Conservation (phyloP, 768 basidiomycete species). For the Leccinum fibrillosum region DNA sequence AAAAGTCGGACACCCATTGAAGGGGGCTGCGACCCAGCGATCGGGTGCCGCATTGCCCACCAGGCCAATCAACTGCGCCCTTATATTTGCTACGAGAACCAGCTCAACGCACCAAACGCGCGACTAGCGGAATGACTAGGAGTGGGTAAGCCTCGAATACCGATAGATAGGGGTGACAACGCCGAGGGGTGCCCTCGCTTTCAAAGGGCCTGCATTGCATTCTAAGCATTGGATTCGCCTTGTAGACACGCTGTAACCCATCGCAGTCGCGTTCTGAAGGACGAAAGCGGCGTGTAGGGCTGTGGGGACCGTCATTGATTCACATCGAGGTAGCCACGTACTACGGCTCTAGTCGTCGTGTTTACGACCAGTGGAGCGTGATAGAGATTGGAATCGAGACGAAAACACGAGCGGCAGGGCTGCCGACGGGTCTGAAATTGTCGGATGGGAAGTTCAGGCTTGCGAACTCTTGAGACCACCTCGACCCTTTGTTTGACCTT, state of each 20-base stretch:
- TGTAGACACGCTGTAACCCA: conserved; percentile 4
- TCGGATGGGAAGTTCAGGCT: not conserved
- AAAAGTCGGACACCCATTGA: not conserved
- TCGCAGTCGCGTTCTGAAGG: conserved; percentile 6
- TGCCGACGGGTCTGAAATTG: not conserved
- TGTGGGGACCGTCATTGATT: conserved; percentile 6
- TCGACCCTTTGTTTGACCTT: not conserved
- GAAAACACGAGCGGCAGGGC: not conserved
- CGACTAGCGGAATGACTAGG: not conserved
- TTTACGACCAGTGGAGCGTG: not conserved
- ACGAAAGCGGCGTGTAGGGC: conserved; percentile 14
- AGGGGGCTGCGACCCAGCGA: not conserved
- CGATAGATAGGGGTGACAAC: not conserved
- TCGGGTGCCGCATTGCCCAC: not conserved
- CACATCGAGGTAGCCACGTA: conserved; percentile 3
- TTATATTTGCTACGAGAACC: not conserved
- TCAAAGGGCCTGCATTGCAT: not conserved
- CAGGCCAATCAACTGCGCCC: not conserved
- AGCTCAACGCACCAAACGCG: not conserved
- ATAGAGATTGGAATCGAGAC: not conserved
- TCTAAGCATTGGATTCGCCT: not conserved
- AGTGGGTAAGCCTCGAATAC: not conserved
- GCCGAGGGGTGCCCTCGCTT: not conserved
- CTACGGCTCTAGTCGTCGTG: conserved; percentile 2
- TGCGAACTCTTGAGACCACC: not conserved